Conservation (phyloP, 176 grass and related monocot genomes). For the Raddia guianensis region DNA sequence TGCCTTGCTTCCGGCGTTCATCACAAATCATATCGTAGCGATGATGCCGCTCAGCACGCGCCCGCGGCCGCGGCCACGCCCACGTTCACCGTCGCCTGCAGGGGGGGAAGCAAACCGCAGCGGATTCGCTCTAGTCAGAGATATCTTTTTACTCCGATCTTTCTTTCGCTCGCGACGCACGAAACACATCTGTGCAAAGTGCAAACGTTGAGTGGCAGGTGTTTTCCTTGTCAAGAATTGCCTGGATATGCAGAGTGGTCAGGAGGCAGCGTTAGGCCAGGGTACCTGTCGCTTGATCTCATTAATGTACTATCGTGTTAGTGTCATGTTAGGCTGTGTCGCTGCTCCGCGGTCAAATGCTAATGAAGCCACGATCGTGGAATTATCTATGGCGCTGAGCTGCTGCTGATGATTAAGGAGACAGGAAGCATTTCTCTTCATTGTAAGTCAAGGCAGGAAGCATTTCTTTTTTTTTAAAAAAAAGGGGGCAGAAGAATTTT, state of each 20-base stretch:
- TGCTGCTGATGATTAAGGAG: conserved; percentile 29
- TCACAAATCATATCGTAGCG: not conserved
- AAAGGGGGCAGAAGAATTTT: too few species aligned
- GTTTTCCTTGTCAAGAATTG: conserved; percentile 81
- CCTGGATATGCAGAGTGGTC: conserved; percentile 57
- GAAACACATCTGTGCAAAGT: conserved; percentile 14
- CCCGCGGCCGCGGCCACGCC: conserved; percentile 47
- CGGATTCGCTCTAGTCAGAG: conserved; percentile 7
- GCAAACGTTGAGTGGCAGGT: conserved; percentile 58
- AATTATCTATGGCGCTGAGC: conserved; percentile 20
- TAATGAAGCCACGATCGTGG: conserved; percentile 29
- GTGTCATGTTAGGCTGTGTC: conserved; percentile 32
- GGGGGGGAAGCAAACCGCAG: conserved; percentile 5
- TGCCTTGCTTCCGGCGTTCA: too few species aligned
- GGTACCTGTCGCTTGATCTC: conserved; percentile 25
- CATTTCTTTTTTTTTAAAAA: too few species aligned
- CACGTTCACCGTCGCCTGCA: conserved; percentile 72
- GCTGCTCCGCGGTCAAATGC: conserved; percentile 27
- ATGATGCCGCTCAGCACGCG: conserved; percentile 56
- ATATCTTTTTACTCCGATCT: not conserved
- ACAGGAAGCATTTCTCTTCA: conserved; percentile 25
- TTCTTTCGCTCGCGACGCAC: not conserved
- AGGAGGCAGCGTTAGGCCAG: conserved; percentile 21
- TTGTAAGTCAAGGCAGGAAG: too few species aligned
- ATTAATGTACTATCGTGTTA: conserved; percentile 23